Conservation (phyloP, 2,329 filamentous ascomycete species). For the Sclerotinia subarctica region DNA sequence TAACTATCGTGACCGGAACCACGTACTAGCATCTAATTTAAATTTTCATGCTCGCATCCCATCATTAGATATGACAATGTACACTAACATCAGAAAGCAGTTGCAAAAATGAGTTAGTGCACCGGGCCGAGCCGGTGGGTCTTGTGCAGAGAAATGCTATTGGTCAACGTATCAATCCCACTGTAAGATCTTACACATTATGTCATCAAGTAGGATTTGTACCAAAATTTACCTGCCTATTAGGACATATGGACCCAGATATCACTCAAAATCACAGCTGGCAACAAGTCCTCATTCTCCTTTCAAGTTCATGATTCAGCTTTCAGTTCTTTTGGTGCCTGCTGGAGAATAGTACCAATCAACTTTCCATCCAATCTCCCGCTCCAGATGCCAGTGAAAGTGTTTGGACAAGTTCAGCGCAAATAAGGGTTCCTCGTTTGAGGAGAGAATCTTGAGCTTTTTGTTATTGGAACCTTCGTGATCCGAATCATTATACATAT, state of each 20-base stretch:
- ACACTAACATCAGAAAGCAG: too few relatives aligned
- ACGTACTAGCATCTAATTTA: too few relatives aligned
- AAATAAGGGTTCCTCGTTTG: slow-evolving; percentile 21
- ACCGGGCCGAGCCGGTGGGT: too few relatives aligned
- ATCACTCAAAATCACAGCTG: slow-evolving; percentile 39
- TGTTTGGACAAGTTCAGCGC: slow-evolving; percentile 33
- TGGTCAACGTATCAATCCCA: too few relatives aligned
- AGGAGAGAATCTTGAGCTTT: slow-evolving; percentile 20
- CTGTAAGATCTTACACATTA: too few relatives aligned
- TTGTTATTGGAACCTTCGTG: slow-evolving; percentile 6
- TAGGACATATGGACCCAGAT: slow-evolving; percentile 39
- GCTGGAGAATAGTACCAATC: slow-evolving; percentile 35
- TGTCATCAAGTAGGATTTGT: too few relatives aligned
- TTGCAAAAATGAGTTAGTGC: too few relatives aligned
- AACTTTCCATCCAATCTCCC: slow-evolving; percentile 35
- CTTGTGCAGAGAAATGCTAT: too few relatives aligned
- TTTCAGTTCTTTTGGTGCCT: slow-evolving; percentile 35
- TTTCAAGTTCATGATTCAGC: slow-evolving; percentile 39
- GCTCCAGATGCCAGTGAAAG: slow-evolving; percentile 33
- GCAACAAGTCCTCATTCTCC: slow-evolving; percentile 38
- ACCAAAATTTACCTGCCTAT: neutral
- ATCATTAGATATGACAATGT: too few relatives aligned
- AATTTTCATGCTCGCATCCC: neutral
- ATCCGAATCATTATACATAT: slow-evolving; percentile 22
- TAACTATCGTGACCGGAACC: neutral